A percentile compares a stretch with the other conserved stretches of the same genome.
phyloP scores from a whole-genome alignment of 441 rosid species.

The Monsonia emarginata region DNA sequence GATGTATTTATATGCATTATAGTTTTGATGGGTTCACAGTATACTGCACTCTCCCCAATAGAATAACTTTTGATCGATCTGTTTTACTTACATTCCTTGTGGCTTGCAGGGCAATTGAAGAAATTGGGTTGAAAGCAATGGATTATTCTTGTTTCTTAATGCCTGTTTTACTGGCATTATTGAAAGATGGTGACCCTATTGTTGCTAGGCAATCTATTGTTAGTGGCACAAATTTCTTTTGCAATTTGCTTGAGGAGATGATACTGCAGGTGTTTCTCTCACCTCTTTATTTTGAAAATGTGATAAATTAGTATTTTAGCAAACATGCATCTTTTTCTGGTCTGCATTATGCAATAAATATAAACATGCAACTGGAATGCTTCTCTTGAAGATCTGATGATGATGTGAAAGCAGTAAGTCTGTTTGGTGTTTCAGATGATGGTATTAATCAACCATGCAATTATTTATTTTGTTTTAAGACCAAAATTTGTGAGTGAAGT shows the following conservation, averaged over 20 bases:
- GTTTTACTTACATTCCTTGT: conserved; percentile 13
- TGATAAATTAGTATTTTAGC: background rate
- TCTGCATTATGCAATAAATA: background rate
- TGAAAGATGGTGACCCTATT: conserved; percentile 49
- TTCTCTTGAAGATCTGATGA: background rate
- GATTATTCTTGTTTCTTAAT: conserved; percentile 49
- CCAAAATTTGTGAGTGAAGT: background rate
- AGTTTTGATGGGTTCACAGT: background rate
- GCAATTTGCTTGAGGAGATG: conserved; percentile 66
- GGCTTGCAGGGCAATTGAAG: conserved; percentile 71
- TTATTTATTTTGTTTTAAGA: background rate
- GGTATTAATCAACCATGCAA: background rate
- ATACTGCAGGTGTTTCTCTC: conserved; percentile 57
- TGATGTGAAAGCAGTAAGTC: background rate
- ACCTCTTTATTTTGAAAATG: background rate
- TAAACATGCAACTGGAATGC: background rate
- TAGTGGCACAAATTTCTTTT: conserved; percentile 55
- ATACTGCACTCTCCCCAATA: background rate
- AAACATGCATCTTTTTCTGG: background rate
- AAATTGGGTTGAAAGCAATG: conserved; percentile 56
- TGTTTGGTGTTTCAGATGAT: background rate
- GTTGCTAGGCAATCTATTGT: conserved; percentile 66
- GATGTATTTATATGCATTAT: background rate
- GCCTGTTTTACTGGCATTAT: conserved; percentile 50
- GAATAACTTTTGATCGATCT: background rate